Evolutionary conservation across 2,329 filamentous ascomycete genomes (phyloP).

Genomic region (Fusarium xylarioides): DNA sequence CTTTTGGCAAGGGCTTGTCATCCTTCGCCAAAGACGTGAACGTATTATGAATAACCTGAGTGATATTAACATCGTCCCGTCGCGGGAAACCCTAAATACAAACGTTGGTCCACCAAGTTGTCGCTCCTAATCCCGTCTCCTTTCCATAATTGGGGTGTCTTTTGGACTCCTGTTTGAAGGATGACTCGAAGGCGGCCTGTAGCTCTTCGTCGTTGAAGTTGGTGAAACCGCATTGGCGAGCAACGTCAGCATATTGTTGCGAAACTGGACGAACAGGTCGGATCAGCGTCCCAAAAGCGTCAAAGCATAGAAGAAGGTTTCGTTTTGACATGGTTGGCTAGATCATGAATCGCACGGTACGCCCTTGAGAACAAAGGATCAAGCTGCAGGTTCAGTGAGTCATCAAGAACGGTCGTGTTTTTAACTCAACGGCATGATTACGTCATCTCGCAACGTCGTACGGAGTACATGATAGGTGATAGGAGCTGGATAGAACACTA

Average conservation of each 20-base stretch:
- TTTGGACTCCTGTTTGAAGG: conserved; percentile 24
- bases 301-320: conserved; percentile 33
- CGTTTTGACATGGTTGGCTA: conserved; percentile 44
- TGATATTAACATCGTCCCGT: not conserved
- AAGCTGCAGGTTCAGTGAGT: not conserved
- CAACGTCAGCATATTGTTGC: conserved; percentile 30
- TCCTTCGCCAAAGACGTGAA: conserved; percentile 19
- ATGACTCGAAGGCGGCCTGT: conserved; percentile 15
- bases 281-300: conserved; percentile 31
- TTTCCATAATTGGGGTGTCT: conserved; percentile 35
- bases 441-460: not conserved
- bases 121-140: conserved; percentile 26
- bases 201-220: conserved; percentile 26
- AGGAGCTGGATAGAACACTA: not conserved
- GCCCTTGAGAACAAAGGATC: too few species aligned
- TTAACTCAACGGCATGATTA: conserved; percentile 2
- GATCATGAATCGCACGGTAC: too few species aligned
- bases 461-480: too few species aligned
- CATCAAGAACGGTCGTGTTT: not conserved
- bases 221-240: conserved; percentile 27
- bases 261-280: conserved; percentile 20
- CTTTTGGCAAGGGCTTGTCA: conserved; percentile 1
- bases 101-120: conserved; percentile 35
- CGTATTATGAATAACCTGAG: conserved; percentile 30
- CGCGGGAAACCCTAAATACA: too few species aligned